phyloP scores from a whole-genome alignment of 768 basidiomycete genomes.

The Rhodotorula paludigena region DNA sequence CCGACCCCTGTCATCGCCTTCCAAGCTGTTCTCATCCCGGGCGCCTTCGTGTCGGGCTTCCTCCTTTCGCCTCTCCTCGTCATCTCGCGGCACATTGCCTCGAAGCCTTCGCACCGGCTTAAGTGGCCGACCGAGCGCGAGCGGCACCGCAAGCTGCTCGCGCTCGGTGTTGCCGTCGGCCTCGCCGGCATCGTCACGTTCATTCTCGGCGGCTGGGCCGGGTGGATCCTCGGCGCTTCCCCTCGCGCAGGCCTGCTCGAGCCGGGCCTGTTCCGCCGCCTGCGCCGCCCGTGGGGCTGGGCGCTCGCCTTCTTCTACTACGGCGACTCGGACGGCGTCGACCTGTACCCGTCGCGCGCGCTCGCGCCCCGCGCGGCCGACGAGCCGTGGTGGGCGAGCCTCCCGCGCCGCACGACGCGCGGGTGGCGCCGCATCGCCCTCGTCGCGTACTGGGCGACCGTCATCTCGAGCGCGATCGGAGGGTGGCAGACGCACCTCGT shows the following conservation, averaged over 20 bases:
- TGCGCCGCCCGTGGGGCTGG: slow-evolving; percentile 42
- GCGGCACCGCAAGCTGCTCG: slow-evolving; percentile 73
- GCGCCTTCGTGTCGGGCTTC: slow-evolving; percentile 86
- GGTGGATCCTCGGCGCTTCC: slow-evolving; percentile 67
- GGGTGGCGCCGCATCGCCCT: slow-evolving; percentile 75
- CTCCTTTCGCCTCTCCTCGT: slow-evolving; percentile 88
- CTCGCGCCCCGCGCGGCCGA: background rate
- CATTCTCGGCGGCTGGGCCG: slow-evolving; percentile 85
- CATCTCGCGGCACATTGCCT: slow-evolving; percentile 84
- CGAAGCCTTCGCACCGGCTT: slow-evolving; percentile 70
- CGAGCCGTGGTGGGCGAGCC: slow-evolving; percentile 2
- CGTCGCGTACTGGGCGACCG: slow-evolving; percentile 74
- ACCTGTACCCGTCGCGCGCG: slow-evolving; percentile 6
- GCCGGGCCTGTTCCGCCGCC: background rate
- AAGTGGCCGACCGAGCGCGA: slow-evolving; percentile 71
- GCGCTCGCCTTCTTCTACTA: slow-evolving; percentile 27
- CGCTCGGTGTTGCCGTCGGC: slow-evolving; percentile 75
- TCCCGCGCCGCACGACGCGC: slow-evolving; percentile 46
- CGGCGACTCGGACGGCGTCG: slow-evolving; percentile 38
- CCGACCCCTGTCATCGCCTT: slow-evolving; percentile 87
- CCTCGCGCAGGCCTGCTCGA: too few relatives aligned
- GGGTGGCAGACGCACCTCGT: slow-evolving; percentile 91
- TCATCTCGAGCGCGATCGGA: slow-evolving; percentile 78
- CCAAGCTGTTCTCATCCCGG: slow-evolving; percentile 86
- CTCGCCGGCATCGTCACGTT: slow-evolving; percentile 70